These are phyloP conservation scores for Rhodocollybia butyracea DNA, from an alignment of 768 basidiomycete species.

Conservation along the genomic window DNA sequence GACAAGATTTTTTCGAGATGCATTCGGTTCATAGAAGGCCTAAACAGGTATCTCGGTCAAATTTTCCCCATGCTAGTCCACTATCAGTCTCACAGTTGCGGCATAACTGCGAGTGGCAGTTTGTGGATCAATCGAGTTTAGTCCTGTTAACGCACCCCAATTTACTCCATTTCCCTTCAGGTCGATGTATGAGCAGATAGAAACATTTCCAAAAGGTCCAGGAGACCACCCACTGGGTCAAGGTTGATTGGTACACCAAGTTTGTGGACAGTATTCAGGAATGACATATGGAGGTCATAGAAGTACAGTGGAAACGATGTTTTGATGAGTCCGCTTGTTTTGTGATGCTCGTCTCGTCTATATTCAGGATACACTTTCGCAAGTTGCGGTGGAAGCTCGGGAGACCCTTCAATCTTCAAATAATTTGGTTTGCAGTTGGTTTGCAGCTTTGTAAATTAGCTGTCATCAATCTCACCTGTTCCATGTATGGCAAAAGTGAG, in stretches of 20 bases:
- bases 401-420: neutral
- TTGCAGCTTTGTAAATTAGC: too few relatives aligned
- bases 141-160: constrained; percentile 7
- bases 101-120: constrained; percentile 24
- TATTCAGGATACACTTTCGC: neutral
- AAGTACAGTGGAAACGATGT: constrained; percentile 9
- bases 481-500: constrained; percentile 14
- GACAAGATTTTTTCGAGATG: constrained; percentile 19
- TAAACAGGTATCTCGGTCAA: too few relatives aligned
- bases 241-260: constrained; percentile 10
- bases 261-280: constrained; percentile 6
- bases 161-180: constrained; percentile 9
- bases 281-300: neutral
- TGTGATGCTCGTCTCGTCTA: neutral
- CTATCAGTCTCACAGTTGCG: constrained; percentile 15
- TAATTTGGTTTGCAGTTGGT: too few relatives aligned
- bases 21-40: constrained; percentile 21
- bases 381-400: neutral
- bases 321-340: constrained; percentile 8
- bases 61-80: too few relatives aligned
- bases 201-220: neutral
- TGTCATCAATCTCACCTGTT: constrained; percentile 14
- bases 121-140: constrained; percentile 16
- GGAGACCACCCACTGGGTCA: constrained; percentile 6
- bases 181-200: neutral